Conservation (phyloP, 768 basidiomycete species). For the Boletus subcaerulescens region DNA sequence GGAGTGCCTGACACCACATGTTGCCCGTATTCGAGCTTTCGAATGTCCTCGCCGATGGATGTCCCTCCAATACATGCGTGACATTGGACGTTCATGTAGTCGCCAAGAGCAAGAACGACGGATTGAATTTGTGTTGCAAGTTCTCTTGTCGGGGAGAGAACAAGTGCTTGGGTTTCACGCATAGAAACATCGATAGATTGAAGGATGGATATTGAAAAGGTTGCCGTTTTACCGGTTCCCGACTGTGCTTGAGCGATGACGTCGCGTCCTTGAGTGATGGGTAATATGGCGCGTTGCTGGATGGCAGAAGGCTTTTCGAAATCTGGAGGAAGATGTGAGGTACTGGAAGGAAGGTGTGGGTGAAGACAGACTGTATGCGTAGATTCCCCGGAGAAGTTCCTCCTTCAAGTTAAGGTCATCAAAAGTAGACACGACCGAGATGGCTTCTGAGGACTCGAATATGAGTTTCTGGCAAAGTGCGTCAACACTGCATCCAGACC, state of each 20-base stretch:
- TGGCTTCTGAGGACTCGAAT: constrained; percentile 92
- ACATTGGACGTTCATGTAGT: constrained; percentile 99
- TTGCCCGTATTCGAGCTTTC: constrained; percentile 95
- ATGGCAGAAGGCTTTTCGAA: constrained; percentile 99
- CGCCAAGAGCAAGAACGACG: constrained; percentile 91
- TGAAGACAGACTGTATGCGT: constrained; percentile 84
- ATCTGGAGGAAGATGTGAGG: constrained; percentile 41
- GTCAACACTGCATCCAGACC: constrained; percentile 6
- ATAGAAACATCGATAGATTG: constrained; percentile 96
- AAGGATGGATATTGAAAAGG: constrained; percentile 96
- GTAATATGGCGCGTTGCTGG: constrained; percentile 96
- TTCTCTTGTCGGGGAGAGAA: constrained; percentile 97
- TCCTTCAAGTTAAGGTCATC: constrained; percentile 92
- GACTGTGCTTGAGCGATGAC: constrained; percentile 99
- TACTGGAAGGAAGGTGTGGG: neutral
- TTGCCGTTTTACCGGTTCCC: constrained; percentile 99
- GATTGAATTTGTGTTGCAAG: constrained; percentile 99
- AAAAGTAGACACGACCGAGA: constrained; percentile 85
- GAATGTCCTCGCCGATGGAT: constrained; percentile 95
- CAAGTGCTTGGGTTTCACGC: constrained; percentile 93
- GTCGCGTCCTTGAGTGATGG: constrained; percentile 93
- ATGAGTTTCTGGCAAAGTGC: constrained; percentile 68
- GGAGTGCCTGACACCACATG: constrained; percentile 98
- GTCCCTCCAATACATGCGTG: constrained; percentile 98
- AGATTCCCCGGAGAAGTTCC: constrained; percentile 93